Conservation (phyloP, 2,329 filamentous ascomycete species). For the Fusarium nanum region DNA sequence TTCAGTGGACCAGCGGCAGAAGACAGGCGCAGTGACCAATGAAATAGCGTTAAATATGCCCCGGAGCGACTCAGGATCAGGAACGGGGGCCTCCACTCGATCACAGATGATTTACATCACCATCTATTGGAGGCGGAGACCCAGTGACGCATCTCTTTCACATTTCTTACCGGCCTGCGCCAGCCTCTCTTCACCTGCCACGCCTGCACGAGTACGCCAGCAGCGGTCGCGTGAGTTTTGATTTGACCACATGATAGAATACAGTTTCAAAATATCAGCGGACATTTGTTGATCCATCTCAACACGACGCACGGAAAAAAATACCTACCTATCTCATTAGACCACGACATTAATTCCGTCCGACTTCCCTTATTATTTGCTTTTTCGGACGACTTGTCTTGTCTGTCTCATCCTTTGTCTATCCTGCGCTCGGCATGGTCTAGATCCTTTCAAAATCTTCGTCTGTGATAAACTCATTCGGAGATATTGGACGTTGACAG, state of each 20-base stretch:
- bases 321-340: neutral
- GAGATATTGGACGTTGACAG: slow-evolving; percentile 21
- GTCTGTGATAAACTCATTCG: slow-evolving; percentile 20
- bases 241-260: slow-evolving; percentile 42
- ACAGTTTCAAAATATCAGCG: slow-evolving; percentile 7
- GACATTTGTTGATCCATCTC: slow-evolving; percentile 30
- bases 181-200: slow-evolving; percentile 39
- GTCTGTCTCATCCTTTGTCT: slow-evolving; percentile 3
- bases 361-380: slow-evolving; percentile 1
- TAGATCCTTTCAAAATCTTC: neutral
- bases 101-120: slow-evolving; percentile 34
- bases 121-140: slow-evolving; percentile 39
- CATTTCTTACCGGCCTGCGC: slow-evolving; percentile 35
- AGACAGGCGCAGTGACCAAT: slow-evolving; percentile 14
- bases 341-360: neutral
- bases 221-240: slow-evolving; percentile 42
- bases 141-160: slow-evolving; percentile 38
- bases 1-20: slow-evolving; percentile 19
- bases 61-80: slow-evolving; percentile 34
- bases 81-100: slow-evolving; percentile 31
- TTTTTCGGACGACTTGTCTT: neutral
- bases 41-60: slow-evolving; percentile 12
- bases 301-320: neutral
- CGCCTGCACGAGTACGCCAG: slow-evolving; percentile 33
- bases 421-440: slow-evolving; percentile 1